These are phyloP conservation scores for Pestalotiopsis sp. DNA, from an alignment of 2,329 filamentous ascomycete species.

Conservation along the genomic window DNA sequence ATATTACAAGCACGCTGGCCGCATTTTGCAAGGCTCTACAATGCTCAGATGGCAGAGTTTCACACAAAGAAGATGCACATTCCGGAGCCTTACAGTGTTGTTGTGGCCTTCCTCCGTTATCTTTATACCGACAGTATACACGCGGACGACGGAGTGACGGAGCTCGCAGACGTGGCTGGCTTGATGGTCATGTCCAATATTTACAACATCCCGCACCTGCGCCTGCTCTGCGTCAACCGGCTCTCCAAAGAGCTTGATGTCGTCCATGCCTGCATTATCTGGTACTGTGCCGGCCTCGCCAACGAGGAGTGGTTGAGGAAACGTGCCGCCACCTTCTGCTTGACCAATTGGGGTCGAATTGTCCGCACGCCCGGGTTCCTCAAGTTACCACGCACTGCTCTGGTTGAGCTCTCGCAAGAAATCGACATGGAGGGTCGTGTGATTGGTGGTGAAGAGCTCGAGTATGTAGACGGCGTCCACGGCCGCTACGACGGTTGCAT, in stretches of 20 bases:
- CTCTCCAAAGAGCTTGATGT: slow-evolving; percentile 90
- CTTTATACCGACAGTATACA: slow-evolving; percentile 94
- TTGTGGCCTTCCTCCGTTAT: slow-evolving; percentile 93
- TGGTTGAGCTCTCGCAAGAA: slow-evolving; percentile 92
- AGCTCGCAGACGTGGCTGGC: slow-evolving; percentile 85
- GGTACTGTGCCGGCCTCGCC: slow-evolving; percentile 89
- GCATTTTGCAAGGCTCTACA: slow-evolving; percentile 90
- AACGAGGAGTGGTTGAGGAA: slow-evolving; percentile 93
- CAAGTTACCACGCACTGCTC: slow-evolving; percentile 72
- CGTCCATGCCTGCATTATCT: slow-evolving; percentile 92
- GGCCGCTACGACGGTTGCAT: slow-evolving; percentile 45
- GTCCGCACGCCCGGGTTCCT: slow-evolving; percentile 89
- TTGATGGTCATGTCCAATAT: slow-evolving; percentile 97
- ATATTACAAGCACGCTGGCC: slow-evolving; percentile 96
- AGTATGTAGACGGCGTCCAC: slow-evolving; percentile 54
- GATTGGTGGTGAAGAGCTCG: slow-evolving; percentile 82
- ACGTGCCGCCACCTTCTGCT: slow-evolving; percentile 83
- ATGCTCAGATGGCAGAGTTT: slow-evolving; percentile 94
- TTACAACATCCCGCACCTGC: slow-evolving; percentile 93
- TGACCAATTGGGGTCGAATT: slow-evolving; percentile 92
- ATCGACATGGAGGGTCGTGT: slow-evolving; percentile 92
- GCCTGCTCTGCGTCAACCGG: slow-evolving; percentile 87
- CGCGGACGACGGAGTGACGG: slow-evolving; percentile 71
- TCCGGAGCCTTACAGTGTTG: slow-evolving; percentile 90
- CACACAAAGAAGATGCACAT: slow-evolving; percentile 98